phyloP scores from a whole-genome alignment of 495 filamentous ascomycete species.

The Lichina pygmaea region DNA sequence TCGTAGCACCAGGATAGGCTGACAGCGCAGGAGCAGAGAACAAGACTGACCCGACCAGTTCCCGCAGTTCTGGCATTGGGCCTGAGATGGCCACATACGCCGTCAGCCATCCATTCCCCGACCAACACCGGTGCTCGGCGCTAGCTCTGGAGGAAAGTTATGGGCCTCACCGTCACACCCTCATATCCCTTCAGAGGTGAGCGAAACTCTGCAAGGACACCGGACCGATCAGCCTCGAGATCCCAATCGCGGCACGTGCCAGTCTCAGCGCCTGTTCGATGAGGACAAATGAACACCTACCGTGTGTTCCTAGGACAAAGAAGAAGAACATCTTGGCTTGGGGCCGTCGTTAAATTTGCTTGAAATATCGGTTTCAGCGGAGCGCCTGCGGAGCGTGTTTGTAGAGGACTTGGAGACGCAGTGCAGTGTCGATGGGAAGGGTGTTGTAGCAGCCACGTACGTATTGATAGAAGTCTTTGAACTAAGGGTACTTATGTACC shows the following conservation, averaged over 20 bases:
- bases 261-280: no score
- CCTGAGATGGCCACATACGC: not conserved
- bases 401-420: no score
- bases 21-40: not conserved
- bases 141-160: slow-evolving; percentile 21
- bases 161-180: slow-evolving; percentile 14
- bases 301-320: slow-evolving; percentile 26
- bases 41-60: slow-evolving; percentile 19
- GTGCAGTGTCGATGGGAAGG: no score
- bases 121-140: slow-evolving; percentile 16
- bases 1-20: not conserved
- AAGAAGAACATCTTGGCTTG: slow-evolving; percentile 11
- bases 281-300: slow-evolving; percentile 8
- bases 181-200: slow-evolving; percentile 24
- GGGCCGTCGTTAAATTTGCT: no score
- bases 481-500: no score
- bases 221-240: not conserved
- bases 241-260: no score
- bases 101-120: not conserved
- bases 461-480: no score
- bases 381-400: no score
- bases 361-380: no score
- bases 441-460: no score
- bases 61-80: slow-evolving; percentile 27
- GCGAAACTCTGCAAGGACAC: slow-evolving; percentile 17